A percentile compares a stretch with the other conserved stretches of the same genome.
phyloP scores from a whole-genome alignment of 768 basidiomycete species.

The Agaricus sinodeliciosus region DNA sequence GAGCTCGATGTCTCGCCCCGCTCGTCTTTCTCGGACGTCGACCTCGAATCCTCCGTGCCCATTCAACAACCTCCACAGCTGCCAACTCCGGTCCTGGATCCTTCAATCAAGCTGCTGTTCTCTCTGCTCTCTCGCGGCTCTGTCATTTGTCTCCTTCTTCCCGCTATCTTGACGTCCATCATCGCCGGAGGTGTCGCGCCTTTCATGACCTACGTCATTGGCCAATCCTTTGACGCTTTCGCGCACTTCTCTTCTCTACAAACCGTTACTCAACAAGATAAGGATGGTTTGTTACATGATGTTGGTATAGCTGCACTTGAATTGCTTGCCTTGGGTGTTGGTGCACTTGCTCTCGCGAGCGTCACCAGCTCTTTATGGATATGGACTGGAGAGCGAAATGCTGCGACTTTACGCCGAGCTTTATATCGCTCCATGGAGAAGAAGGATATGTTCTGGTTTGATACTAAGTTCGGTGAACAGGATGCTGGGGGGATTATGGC shows the following conservation, averaged over 20 bases:
- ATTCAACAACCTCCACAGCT: constrained; percentile 8
- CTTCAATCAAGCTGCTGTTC: constrained; percentile 62
- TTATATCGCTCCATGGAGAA: constrained; percentile 63
- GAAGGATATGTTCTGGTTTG: constrained; percentile 89
- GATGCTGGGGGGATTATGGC: constrained; percentile 90
- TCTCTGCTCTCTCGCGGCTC: constrained; percentile 55
- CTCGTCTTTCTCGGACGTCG: constrained; percentile 17
- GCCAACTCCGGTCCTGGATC: constrained; percentile 20
- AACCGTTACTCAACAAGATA: constrained; percentile 29
- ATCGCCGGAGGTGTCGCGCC: constrained; percentile 69
- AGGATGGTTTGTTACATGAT: constrained; percentile 45
- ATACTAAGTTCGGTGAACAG: constrained; percentile 57
- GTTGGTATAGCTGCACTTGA: constrained; percentile 59
- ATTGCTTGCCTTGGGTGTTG: constrained; percentile 59
- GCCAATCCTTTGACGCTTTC: constrained; percentile 70
- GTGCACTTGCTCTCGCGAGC: constrained; percentile 65
- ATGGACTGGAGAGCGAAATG: constrained; percentile 77
- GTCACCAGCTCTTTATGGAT: constrained; percentile 81
- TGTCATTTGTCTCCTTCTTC: constrained; percentile 49
- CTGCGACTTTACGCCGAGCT: constrained; percentile 53
- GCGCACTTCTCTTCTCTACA: constrained; percentile 33
- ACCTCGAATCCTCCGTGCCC: background rate
- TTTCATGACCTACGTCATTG: constrained; percentile 81
- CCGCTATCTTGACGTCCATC: constrained; percentile 56
- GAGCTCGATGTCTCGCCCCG: constrained; percentile 20